Conservation (phyloP, 1,284 basidiomycete species). For the Apiotrichum montevideense region DNA sequence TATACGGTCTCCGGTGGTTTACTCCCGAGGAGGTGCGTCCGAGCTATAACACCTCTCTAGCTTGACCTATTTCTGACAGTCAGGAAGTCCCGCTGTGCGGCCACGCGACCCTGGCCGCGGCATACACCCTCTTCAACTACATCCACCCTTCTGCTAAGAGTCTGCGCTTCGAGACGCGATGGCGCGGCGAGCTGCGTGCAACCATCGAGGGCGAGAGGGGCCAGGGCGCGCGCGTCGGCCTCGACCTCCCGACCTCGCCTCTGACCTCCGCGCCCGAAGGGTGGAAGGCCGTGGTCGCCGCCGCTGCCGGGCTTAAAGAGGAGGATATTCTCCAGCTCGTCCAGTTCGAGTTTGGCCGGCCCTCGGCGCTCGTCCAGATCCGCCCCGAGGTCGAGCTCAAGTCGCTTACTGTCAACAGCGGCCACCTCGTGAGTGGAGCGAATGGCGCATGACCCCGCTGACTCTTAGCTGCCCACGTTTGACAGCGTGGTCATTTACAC, state of each 20-base stretch:
- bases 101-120: constrained; percentile 37
- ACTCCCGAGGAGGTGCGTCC: constrained; percentile 30
- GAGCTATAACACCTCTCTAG: background rate
- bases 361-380: constrained; percentile 19
- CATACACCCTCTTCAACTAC: constrained; percentile 26
- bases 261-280: background rate
- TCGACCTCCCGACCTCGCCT: constrained; percentile 64
- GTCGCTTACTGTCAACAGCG: constrained; percentile 5
- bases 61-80: background rate
- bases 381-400: constrained; percentile 16
- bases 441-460: no score
- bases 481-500: constrained; percentile 21
- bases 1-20: constrained; percentile 36
- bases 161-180: constrained; percentile 30
- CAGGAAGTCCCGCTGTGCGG: constrained; percentile 39
- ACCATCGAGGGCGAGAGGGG: constrained; percentile 10
- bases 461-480: background rate
- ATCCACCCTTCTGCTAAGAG: constrained; percentile 14
- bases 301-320: constrained; percentile 6
- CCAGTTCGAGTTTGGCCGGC: constrained; percentile 15
- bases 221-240: constrained; percentile 47
- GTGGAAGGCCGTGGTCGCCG: background rate
- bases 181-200: constrained; percentile 27
- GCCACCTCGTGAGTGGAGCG: constrained; percentile 17
- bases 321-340: constrained; percentile 11